These are phyloP conservation scores for Myxozyma monticola DNA, from an alignment of 805 yeast species.

Conservation along the genomic window DNA sequence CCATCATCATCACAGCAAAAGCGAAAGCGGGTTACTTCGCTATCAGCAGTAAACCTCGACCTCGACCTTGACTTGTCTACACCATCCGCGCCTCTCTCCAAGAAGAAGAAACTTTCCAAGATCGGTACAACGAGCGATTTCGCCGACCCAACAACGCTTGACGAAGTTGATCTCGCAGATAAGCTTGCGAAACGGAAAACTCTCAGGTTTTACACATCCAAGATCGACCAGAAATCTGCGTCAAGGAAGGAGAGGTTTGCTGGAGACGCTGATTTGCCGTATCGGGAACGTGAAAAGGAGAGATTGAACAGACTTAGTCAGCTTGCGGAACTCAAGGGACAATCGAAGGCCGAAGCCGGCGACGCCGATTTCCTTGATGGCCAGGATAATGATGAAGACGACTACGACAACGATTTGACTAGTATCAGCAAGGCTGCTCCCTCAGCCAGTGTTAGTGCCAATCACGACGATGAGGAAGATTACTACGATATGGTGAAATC, in stretches of 20 bases:
- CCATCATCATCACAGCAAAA: no score
- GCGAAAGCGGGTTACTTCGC: slow-evolving; percentile 5
- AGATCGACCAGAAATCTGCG: slow-evolving; percentile 76
- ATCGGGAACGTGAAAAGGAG: slow-evolving; percentile 84
- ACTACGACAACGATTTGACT: slow-evolving; percentile 31
- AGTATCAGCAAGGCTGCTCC: slow-evolving; percentile 3
- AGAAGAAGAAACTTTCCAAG: slow-evolving; percentile 43
- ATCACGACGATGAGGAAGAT: slow-evolving; percentile 1
- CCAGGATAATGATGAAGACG: slow-evolving; percentile 41
- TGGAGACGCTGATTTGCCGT: slow-evolving; percentile 92
- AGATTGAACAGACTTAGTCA: slow-evolving; percentile 83
- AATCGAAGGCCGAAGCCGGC: slow-evolving; percentile 47
- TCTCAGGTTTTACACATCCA: slow-evolving; percentile 92
- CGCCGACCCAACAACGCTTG: slow-evolving; percentile 65
- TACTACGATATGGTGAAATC: slow-evolving; percentile 60
- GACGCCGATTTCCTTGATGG: slow-evolving; percentile 32
- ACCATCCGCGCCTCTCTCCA: slow-evolving; percentile 45
- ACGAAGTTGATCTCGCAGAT: slow-evolving; percentile 83
- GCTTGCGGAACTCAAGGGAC: slow-evolving; percentile 85
- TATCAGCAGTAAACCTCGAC: no score
- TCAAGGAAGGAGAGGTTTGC: slow-evolving; percentile 59
- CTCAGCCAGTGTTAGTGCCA: not conserved
- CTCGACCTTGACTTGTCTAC: slow-evolving; percentile 54
- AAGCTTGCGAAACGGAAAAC: slow-evolving; percentile 77
- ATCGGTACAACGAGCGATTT: slow-evolving; percentile 50